phyloP scores from a whole-genome alignment of 2,329 filamentous ascomycete genomes.

The Fusarium nelsonii region DNA sequence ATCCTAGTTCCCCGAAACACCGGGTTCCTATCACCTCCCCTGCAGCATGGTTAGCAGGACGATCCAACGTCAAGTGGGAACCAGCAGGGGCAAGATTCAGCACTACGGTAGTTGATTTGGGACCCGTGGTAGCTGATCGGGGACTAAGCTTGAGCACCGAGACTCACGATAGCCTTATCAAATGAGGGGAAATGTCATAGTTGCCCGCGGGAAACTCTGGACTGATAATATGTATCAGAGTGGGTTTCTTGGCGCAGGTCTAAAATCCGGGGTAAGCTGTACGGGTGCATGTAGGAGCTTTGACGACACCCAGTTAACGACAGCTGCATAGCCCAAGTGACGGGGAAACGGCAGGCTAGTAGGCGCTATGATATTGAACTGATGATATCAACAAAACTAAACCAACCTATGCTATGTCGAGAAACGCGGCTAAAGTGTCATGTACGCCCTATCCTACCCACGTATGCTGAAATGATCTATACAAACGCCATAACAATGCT shows the following conservation, averaged over 20 bases:
- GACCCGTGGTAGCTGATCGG: constrained; percentile 27
- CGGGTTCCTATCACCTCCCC: constrained; percentile 36
- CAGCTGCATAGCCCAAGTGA: not conserved
- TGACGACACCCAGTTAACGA: not conserved
- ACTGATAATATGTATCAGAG: not conserved
- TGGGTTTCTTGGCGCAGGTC: not conserved
- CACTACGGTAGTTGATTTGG: constrained; percentile 41
- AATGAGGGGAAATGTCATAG: not conserved
- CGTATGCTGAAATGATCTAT: constrained; percentile 30
- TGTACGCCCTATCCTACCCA: constrained; percentile 11
- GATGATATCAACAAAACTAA: constrained; percentile 10
- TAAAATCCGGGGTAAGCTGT: constrained; percentile 38
- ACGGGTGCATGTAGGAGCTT: constrained; percentile 22
- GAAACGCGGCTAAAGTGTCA: constrained; percentile 1
- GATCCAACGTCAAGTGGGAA: constrained; percentile 13
- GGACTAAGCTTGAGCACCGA: constrained; percentile 29
- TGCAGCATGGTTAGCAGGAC: constrained; percentile 8
- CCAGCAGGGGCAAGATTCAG: constrained; percentile 7
- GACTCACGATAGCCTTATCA: constrained; percentile 25
- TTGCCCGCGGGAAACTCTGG: constrained; percentile 40
- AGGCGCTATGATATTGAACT: constrained; percentile 1
- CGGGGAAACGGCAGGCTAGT: not conserved
- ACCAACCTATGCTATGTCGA: constrained; percentile 6
- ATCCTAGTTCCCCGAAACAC: constrained; percentile 18
- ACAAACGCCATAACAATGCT: constrained; percentile 33